These are phyloP conservation scores for Cyphellophora attinorum DNA, from an alignment of 2,329 filamentous ascomycete genomes.

Conservation along the genomic window DNA sequence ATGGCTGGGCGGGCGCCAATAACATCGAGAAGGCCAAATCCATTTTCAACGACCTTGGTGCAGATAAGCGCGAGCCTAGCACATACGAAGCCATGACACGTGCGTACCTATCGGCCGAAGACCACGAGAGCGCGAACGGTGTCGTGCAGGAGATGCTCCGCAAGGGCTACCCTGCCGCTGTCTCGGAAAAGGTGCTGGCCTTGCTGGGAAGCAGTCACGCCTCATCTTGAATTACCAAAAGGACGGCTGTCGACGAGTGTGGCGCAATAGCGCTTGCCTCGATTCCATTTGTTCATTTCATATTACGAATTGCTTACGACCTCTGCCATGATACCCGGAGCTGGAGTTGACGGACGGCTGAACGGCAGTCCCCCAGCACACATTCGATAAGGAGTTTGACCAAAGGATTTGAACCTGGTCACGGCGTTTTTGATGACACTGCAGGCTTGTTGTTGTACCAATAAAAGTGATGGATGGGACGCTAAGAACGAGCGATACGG, in stretches of 20 bases:
- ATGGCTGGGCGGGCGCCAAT: conserved; percentile 84
- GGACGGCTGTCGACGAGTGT: not conserved
- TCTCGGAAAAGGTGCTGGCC: conserved; percentile 88
- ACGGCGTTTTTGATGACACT: too few relatives aligned
- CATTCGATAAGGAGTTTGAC: too few relatives aligned
- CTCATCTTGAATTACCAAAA: not conserved
- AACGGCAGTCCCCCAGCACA: too few relatives aligned
- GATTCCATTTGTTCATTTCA: too few relatives aligned
- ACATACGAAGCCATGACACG: conserved; percentile 98
- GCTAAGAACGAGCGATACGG: too few relatives aligned
- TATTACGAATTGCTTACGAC: too few relatives aligned
- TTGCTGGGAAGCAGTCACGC: conserved; percentile 52
- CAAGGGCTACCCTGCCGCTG: conserved; percentile 81
- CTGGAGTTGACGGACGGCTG: too few relatives aligned
- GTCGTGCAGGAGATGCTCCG: conserved; percentile 86
- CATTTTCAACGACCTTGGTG: conserved; percentile 70
- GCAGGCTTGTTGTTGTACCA: too few relatives aligned
- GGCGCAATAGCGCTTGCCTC: conserved; percentile 1
- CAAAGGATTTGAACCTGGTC: too few relatives aligned
- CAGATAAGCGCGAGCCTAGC: conserved; percentile 79
- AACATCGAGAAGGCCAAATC: conserved; percentile 68
- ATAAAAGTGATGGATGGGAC: too few relatives aligned
- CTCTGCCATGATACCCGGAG: too few relatives aligned
- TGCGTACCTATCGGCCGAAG: conserved; percentile 76
- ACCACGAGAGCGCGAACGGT: conserved; percentile 63